Percentiles rank a stretch among this genome's conserved stretches.
phyloP scores from a whole-genome alignment of 225 moss, liverwort and hornwort genomes.

The Antitrichia curtipendula region DNA sequence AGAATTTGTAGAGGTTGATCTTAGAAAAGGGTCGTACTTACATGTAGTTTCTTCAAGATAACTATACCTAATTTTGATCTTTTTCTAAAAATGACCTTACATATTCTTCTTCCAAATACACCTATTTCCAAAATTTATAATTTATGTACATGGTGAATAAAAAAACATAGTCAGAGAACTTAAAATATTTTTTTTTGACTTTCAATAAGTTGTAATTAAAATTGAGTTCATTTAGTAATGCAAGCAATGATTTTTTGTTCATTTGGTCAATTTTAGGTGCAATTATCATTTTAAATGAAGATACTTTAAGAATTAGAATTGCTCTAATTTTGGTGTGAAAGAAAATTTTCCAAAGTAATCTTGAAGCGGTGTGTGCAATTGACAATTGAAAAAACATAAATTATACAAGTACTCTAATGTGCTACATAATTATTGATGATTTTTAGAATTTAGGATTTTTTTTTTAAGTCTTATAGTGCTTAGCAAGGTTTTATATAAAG shows the following conservation, averaged over 20 bases:
- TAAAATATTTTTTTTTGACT: neutral
- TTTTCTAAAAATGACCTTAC: neutral
- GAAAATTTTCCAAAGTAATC: neutral
- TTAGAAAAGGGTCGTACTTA: neutral
- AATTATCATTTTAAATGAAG: neutral
- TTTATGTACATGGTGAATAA: neutral
- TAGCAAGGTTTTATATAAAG: neutral
- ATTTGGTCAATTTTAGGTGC: too few species aligned
- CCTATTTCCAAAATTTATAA: neutral
- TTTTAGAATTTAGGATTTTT: neutral
- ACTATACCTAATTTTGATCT: neutral
- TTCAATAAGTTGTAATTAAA: neutral
- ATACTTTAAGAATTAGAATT: neutral
- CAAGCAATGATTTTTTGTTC: neutral
- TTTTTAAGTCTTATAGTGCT: neutral
- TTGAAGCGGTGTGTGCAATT: neutral
- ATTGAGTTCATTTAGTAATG: neutral
- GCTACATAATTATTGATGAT: neutral
- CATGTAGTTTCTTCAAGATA: rapidly evolving
- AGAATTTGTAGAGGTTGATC: neutral
- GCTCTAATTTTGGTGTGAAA: neutral
- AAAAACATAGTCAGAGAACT: neutral
- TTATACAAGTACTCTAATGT: neutral
- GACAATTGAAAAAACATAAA: neutral
- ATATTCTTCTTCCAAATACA: neutral